phyloP scores from a whole-genome alignment of 2,329 filamentous ascomycete genomes.

The Chrysoporthe austroafricana region DNA sequence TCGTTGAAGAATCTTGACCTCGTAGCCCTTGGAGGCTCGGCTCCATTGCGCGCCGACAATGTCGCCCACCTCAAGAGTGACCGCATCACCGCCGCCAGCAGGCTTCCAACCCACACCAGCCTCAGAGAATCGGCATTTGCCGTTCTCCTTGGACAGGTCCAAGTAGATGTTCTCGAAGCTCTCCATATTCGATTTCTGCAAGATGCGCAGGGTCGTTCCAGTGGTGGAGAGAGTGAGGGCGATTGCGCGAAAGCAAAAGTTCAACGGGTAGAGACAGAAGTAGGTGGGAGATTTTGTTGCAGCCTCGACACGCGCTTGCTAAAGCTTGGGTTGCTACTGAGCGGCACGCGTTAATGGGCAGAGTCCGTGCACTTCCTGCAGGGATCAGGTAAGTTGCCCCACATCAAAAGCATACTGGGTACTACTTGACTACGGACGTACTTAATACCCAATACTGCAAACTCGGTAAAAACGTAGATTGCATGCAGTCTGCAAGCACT shows the following conservation, averaged over 20 bases:
- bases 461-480: no score
- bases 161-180: slow-evolving; percentile 97
- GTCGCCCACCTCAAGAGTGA: slow-evolving; percentile 87
- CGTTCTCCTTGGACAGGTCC: slow-evolving; percentile 88
- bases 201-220: not conserved
- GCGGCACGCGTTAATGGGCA: slow-evolving; percentile 7
- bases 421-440: no score
- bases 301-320: slow-evolving; percentile 5
- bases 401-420: not conserved
- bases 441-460: no score
- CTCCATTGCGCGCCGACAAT: slow-evolving; percentile 93
- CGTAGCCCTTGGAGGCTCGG: slow-evolving; percentile 86
- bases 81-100: slow-evolving; percentile 82
- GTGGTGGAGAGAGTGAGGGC: not conserved
- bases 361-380: slow-evolving; percentile 5
- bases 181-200: slow-evolving; percentile 54
- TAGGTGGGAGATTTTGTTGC: slow-evolving; percentile 7
- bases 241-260: not conserved
- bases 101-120: slow-evolving; percentile 96
- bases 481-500: no score
- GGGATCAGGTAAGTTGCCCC: slow-evolving; percentile 6
- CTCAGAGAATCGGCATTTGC: slow-evolving; percentile 94
- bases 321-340: slow-evolving; percentile 5
- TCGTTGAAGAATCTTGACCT: slow-evolving; percentile 87
- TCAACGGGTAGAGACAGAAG: not conserved